These are phyloP conservation scores for Fonsecaea monophora DNA, from an alignment of 2,329 filamentous ascomycete genomes.

Conservation along the genomic window DNA sequence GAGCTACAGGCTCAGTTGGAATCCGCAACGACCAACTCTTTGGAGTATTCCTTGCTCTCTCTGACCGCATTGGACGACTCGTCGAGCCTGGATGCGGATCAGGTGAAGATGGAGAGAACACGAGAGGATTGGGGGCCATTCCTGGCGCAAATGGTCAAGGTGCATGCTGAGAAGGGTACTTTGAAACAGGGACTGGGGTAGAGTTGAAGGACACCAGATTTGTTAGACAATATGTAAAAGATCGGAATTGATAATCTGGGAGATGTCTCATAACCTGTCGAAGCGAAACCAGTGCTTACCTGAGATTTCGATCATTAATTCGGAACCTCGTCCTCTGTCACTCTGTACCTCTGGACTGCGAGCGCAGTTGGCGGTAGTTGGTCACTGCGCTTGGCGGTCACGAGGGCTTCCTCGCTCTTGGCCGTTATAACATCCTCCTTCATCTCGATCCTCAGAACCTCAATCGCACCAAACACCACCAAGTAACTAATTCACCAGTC, in stretches of 20 bases:
- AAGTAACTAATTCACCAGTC: background rate
- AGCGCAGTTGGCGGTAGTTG: background rate
- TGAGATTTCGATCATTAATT: background rate
- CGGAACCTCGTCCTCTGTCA: background rate
- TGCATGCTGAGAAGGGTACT: slow-evolving; percentile 39
- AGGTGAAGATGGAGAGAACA: slow-evolving; percentile 31
- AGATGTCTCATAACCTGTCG: background rate
- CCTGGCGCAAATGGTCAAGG: slow-evolving; percentile 35
- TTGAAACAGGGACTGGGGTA: slow-evolving; percentile 24
- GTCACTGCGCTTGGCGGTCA: background rate
- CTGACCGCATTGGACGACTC: slow-evolving; percentile 26
- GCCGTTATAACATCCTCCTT: background rate
- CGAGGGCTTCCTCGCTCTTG: background rate
- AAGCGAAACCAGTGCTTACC: background rate
- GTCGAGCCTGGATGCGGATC: slow-evolving; percentile 26
- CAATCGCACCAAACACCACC: background rate
- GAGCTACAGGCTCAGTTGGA: slow-evolving; percentile 27
- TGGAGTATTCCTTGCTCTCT: slow-evolving; percentile 36
- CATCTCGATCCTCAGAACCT: background rate
- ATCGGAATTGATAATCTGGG: background rate
- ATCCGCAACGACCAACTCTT: slow-evolving; percentile 17
- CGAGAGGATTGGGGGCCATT: slow-evolving; percentile 40
- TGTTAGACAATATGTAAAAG: background rate
- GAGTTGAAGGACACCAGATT: background rate
- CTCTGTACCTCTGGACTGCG: background rate